These are phyloP conservation scores for Termitomyces sp. DNA, from an alignment of 768 basidiomycete genomes.

Conservation along the genomic window DNA sequence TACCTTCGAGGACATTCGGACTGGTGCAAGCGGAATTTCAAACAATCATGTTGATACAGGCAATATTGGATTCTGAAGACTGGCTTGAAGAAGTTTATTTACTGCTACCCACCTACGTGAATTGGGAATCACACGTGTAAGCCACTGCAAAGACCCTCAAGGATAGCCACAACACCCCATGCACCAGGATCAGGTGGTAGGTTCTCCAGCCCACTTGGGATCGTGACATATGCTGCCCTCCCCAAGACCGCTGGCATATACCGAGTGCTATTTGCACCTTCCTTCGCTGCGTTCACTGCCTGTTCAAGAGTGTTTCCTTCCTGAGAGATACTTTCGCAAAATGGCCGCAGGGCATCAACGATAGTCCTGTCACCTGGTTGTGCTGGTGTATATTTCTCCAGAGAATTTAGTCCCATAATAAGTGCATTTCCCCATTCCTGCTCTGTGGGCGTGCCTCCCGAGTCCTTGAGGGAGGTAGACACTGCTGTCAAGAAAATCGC, in stretches of 20 bases:
- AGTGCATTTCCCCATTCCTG: constrained; percentile 15
- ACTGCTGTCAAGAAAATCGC: constrained; percentile 38
- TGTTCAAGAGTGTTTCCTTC: constrained; percentile 16
- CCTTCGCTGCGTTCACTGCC: constrained; percentile 30
- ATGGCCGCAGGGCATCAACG: constrained; percentile 47
- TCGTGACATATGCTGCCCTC: constrained; percentile 43
- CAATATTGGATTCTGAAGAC: neutral
- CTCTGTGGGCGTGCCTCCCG: neutral
- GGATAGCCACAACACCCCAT: constrained; percentile 40
- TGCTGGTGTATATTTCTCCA: constrained; percentile 42
- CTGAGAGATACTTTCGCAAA: constrained; percentile 29
- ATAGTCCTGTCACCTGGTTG: constrained; percentile 51
- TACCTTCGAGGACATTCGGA: constrained; percentile 8
- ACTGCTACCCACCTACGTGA: neutral
- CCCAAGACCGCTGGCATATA: constrained; percentile 43
- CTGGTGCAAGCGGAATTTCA: constrained; percentile 6
- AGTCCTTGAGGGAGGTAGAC: constrained; percentile 16
- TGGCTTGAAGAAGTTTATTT: neutral
- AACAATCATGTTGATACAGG: neutral
- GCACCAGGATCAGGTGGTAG: constrained; percentile 52
- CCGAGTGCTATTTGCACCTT: constrained; percentile 42
- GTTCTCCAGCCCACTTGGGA: constrained; percentile 17
- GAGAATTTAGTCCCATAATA: constrained; percentile 20
- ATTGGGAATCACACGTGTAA: neutral
- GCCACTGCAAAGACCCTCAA: constrained; percentile 31